phyloP scores from a whole-genome alignment of 805 yeast genomes.

The Yarrowia deformans region DNA sequence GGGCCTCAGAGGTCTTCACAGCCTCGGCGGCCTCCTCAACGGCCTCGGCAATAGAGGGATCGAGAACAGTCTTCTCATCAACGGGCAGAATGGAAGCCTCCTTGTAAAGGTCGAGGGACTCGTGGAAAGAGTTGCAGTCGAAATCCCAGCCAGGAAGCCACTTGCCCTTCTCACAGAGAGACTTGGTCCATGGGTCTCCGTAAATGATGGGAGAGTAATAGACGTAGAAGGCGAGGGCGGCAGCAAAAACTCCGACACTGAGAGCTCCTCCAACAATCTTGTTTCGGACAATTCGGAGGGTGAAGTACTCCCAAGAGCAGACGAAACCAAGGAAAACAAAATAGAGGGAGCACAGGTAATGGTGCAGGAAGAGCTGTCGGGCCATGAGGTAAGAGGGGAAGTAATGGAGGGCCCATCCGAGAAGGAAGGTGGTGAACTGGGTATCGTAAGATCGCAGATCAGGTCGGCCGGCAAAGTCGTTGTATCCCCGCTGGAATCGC shows the following conservation, averaged over 20 bases:
- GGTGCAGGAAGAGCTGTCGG: constrained; percentile 92
- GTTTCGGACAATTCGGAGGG: constrained; percentile 49
- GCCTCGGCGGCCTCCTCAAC: constrained; percentile 37
- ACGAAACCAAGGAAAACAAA: constrained; percentile 82
- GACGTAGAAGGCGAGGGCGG: constrained; percentile 62
- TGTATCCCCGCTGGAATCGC: constrained; percentile 53
- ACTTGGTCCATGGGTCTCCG: constrained; percentile 80
- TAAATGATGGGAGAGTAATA: constrained; percentile 76
- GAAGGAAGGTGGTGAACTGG: constrained; percentile 54
- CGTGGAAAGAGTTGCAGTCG: constrained; percentile 68
- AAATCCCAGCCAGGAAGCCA: constrained; percentile 82
- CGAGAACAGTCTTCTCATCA: constrained; percentile 38
- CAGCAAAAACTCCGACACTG: constrained; percentile 58
- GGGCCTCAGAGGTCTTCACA: constrained; percentile 23
- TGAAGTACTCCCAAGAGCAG: constrained; percentile 56
- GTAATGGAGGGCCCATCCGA: constrained; percentile 84
- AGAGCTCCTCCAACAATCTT: constrained; percentile 57
- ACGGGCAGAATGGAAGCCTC: constrained; percentile 41
- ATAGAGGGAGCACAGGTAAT: constrained; percentile 90
- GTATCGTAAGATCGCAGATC: constrained; percentile 49
- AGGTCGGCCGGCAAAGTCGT: constrained; percentile 47
- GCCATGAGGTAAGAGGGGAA: constrained; percentile 80
- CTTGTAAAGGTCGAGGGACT: constrained; percentile 46
- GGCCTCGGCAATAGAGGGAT: constrained; percentile 40
- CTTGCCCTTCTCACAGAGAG: constrained; percentile 67